A percentile compares a stretch with the other conserved stretches of the same genome.
Evolutionary conservation across 1,284 basidiomycete species (phyloP).

Genomic region (Pseudozyma tsukubaensis): DNA sequence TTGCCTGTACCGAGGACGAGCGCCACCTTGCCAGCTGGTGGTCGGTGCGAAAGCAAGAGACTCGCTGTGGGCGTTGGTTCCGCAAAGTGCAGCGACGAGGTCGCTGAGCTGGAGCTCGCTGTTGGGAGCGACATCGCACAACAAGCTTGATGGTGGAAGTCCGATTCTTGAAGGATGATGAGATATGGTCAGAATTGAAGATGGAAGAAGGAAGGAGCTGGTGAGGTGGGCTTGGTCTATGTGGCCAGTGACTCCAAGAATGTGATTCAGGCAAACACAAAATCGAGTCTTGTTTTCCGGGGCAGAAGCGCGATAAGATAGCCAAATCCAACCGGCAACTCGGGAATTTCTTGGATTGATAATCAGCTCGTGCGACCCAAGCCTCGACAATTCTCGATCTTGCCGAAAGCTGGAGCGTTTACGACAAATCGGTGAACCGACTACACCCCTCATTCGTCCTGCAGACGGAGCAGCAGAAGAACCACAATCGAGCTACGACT

Average conservation of each 20-base stretch:
- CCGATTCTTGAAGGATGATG: not conserved
- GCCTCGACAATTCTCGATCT: not conserved
- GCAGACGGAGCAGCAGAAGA: too few relatives aligned
- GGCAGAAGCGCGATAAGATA: conserved; percentile 48
- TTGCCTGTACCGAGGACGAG: conserved; percentile 81
- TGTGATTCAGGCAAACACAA: conserved; percentile 8
- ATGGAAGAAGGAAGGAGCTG: not conserved
- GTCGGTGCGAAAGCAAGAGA: conserved; percentile 50
- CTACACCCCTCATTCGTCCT: too few relatives aligned
- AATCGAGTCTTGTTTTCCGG: conserved; percentile 14
- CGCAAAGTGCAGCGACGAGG: conserved; percentile 19
- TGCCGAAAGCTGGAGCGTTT: too few relatives aligned
- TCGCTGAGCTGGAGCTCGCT: conserved; percentile 9
- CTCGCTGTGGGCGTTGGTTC: conserved; percentile 44
- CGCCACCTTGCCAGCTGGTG: conserved; percentile 31
- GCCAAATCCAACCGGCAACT: conserved; percentile 3
- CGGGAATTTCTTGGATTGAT: conserved; percentile 22
- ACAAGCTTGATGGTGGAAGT: conserved; percentile 5
- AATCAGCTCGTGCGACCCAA: conserved; percentile 24
- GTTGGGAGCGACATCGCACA: not conserved
- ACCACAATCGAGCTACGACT: too few relatives aligned
- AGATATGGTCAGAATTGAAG: not conserved
- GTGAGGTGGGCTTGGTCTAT: not conserved
- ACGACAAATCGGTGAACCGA: too few relatives aligned
- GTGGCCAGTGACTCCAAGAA: not conserved